Percentiles rank a stretch among this genome's conserved stretches.
phyloP scores from a whole-genome alignment of 805 yeast genomes.

The Teunomyces stri region DNA sequence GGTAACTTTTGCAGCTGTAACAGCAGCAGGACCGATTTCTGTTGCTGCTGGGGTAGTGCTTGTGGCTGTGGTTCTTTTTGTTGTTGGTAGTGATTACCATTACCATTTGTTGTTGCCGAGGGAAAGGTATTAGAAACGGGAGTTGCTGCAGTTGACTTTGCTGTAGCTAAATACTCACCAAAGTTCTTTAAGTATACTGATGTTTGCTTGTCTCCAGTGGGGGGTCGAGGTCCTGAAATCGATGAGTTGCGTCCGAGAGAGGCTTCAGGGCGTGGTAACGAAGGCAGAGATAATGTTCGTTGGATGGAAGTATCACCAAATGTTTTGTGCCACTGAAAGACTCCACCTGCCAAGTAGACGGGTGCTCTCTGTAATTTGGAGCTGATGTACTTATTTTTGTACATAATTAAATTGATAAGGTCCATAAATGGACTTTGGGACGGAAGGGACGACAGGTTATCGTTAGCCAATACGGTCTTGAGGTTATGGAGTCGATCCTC shows the following conservation, averaged over 20 bases:
- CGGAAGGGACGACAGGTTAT: constrained; percentile 39
- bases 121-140: constrained; percentile 15
- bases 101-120: constrained; percentile 1
- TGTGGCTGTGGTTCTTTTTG: background rate
- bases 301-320: constrained; percentile 24
- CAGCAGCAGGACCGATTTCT: background rate
- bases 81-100: constrained; percentile 1
- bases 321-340: constrained; percentile 28
- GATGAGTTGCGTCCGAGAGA: background rate
- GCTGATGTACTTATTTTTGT: constrained; percentile 31
- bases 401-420: constrained; percentile 39
- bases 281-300: background rate
- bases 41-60: background rate
- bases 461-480: constrained; percentile 32
- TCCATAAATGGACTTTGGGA: constrained; percentile 54
- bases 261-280: constrained; percentile 1
- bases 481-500: constrained; percentile 33
- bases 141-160: constrained; percentile 17
- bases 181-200: constrained; percentile 30
- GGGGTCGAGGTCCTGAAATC: constrained; percentile 1
- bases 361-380: constrained; percentile 33
- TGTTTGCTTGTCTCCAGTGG: background rate
- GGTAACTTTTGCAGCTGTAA: background rate
- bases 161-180: constrained; percentile 25
- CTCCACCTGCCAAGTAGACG: constrained; percentile 36